Base-by-base conservation (phyloP, 2,329 filamentous ascomycete genomes). In the Elsinoe arachidis region DNA sequence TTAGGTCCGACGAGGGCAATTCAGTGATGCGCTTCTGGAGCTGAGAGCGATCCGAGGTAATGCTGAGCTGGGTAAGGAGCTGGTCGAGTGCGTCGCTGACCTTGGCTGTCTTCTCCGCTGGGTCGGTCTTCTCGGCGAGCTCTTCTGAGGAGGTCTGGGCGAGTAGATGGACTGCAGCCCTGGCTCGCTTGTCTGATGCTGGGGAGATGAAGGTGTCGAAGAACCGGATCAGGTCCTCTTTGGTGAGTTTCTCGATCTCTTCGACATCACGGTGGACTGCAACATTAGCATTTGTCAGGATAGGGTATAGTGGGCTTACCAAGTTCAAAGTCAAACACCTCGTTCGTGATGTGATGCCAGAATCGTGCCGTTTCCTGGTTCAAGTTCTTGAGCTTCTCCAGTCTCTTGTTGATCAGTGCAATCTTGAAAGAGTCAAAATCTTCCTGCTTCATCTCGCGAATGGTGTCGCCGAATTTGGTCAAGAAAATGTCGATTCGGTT, bases 341-440 rank as follows among this genome's bases (percentile, higher is more conserved):
- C 91, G 55, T 80, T 87, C 53, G 83, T 81, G 63, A 99, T 89
- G 66, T 96, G 89, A 53, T 78, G 79, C 91, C 90, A 96, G 68
- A 95, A 86, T 44, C 89, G 81, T 57, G 78, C 80, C 4, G 85
- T 90, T 74, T 99, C 93, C 62, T 92, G 87, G 59, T 85, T 82
- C 47, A 99, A 76, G 63, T 96, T 97, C 78, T 96, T 96, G 64
- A 95, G 72, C 72, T 95, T 96, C 73, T 97, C 91, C 19, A 95
- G 76, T 14, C 89, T 79, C 73, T 90, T 90, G 68, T 88, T 89
- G 66, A 96, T 84, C 41, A 97, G 77, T 66, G 90, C 95, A 64
- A 87, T 82, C 76, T 96, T 96, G 74, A 97, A 89, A 49, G 84
- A 85, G 67, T 96, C 90, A 64, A 99, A 97, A 9, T 92, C 89